Conservation (phyloP, 2,329 filamentous ascomycete species). For the Fusarium metavorans region DNA sequence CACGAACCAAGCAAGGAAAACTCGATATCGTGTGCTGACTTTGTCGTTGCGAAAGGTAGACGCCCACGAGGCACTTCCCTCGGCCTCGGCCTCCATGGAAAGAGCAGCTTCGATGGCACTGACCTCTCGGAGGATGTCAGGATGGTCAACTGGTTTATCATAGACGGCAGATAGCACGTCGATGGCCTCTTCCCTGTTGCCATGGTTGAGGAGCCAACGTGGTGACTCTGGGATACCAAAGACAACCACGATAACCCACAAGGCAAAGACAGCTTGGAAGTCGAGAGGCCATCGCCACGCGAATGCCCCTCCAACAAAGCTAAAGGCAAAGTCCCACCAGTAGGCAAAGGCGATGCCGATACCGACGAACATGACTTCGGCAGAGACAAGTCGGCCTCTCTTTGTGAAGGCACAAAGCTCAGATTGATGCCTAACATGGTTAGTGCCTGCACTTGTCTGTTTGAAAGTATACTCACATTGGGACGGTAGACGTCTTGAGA, state of each 20-base stretch:
- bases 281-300: slow-evolving; percentile 43
- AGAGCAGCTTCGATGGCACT: slow-evolving; percentile 56
- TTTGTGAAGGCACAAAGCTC: slow-evolving; percentile 61
- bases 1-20: slow-evolving; percentile 30
- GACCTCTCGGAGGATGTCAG: slow-evolving; percentile 49
- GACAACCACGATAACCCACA: slow-evolving; percentile 47
- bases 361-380: slow-evolving; percentile 55
- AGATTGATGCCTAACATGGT: slow-evolving; percentile 39
- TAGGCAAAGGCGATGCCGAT: slow-evolving; percentile 53
- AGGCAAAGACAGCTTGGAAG: slow-evolving; percentile 50
- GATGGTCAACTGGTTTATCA: slow-evolving; percentile 51
- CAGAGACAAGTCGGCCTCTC: slow-evolving; percentile 63
- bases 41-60: slow-evolving; percentile 47
- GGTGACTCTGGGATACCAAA: slow-evolving; percentile 55
- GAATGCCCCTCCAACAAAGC: slow-evolving; percentile 41
- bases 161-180: slow-evolving; percentile 53
- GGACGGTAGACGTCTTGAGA: slow-evolving; percentile 54
- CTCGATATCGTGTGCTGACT: slow-evolving; percentile 23
- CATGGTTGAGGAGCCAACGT: slow-evolving; percentile 54
- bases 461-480: slow-evolving; percentile 21
- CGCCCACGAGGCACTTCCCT: slow-evolving; percentile 50
- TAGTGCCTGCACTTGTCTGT: background rate
- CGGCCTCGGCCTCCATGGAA: slow-evolving; percentile 50
- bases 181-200: slow-evolving; percentile 52
- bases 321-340: slow-evolving; percentile 55